Evolutionary conservation across 495 filamentous ascomycete species (phyloP).

Genomic region (Hypoxylon crocopeplum): DNA sequence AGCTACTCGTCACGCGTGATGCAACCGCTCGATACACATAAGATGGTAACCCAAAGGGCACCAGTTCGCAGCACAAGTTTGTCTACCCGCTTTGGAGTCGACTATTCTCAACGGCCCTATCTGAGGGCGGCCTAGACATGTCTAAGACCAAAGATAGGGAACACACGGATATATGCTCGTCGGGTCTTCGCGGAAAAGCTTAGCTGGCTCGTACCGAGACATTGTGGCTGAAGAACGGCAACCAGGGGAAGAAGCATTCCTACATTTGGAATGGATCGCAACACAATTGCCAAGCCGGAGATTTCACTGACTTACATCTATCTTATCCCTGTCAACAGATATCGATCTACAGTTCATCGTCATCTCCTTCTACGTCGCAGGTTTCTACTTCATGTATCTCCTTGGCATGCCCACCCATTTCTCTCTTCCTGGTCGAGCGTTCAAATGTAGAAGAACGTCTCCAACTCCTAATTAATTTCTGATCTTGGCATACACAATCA

Average conservation of each 20-base stretch:
- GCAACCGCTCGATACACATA: not conserved
- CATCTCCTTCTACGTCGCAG: conserved; percentile 8
- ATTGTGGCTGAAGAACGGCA: conserved; percentile 19
- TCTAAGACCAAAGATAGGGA: conserved; percentile 15
- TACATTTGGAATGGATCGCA: conserved; percentile 33
- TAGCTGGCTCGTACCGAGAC: conserved; percentile 18
- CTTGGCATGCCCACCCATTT: conserved; percentile 23
- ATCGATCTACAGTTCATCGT: conserved; percentile 33
- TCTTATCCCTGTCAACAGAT: conserved; percentile 22
- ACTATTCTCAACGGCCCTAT: conserved; percentile 4
- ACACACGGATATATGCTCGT: conserved; percentile 15
- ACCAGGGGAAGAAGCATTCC: conserved; percentile 23
- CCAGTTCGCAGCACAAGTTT: conserved; percentile 1
- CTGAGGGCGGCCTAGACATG: conserved; percentile 20
- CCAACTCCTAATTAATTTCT: not conserved
- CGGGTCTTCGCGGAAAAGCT: conserved; percentile 27
- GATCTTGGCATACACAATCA: not conserved
- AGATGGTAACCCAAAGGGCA: conserved; percentile 1
- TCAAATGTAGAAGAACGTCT: conserved; percentile 1
- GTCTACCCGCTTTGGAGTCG: not conserved
- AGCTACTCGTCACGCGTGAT: conserved; percentile 12
- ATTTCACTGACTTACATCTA: conserved; percentile 34
- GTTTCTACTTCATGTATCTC: conserved; percentile 15
- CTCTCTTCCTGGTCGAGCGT: conserved; percentile 2
- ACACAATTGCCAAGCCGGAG: conserved; percentile 31